phyloP scores from a whole-genome alignment of 1,139 yeast genomes.

The Hyphopichia khmerensis region DNA sequence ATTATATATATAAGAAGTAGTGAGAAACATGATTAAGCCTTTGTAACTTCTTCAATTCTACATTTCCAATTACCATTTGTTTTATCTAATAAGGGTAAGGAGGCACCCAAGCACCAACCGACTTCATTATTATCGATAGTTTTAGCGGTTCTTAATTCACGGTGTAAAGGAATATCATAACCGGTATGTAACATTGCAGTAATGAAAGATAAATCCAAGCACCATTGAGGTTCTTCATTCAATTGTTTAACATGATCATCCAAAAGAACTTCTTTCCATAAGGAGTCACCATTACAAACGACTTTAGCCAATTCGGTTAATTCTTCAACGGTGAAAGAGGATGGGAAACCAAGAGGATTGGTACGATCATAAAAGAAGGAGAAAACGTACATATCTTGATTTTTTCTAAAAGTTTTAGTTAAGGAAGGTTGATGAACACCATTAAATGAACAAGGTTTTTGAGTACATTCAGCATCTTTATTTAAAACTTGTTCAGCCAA shows the following conservation, averaged over 20 bases:
- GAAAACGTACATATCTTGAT: constrained; percentile 80
- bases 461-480: constrained; percentile 73
- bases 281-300: constrained; percentile 79
- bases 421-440: constrained; percentile 96
- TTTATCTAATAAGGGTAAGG: constrained; percentile 79
- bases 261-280: constrained; percentile 64
- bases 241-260: constrained; percentile 68
- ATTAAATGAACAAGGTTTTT: constrained; percentile 89
- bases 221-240: constrained; percentile 85
- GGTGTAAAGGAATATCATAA: constrained; percentile 84
- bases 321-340: constrained; percentile 81
- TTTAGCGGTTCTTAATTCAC: constrained; percentile 91
- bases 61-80: constrained; percentile 69
- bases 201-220: constrained; percentile 88
- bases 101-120: constrained; percentile 99
- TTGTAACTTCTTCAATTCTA: constrained; percentile 30
- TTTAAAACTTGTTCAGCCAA: constrained; percentile 80
- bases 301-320: constrained; percentile 74
- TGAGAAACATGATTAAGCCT: not conserved
- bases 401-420: constrained; percentile 64
- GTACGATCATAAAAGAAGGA: constrained; percentile 95
- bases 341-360: constrained; percentile 91
- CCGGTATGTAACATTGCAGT: constrained; percentile 89
- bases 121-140: constrained; percentile 84
- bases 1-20: too few species aligned